These are phyloP conservation scores for Cystofilobasidium capitatum DNA, from an alignment of 768 basidiomycete species.

Conservation along the genomic window DNA sequence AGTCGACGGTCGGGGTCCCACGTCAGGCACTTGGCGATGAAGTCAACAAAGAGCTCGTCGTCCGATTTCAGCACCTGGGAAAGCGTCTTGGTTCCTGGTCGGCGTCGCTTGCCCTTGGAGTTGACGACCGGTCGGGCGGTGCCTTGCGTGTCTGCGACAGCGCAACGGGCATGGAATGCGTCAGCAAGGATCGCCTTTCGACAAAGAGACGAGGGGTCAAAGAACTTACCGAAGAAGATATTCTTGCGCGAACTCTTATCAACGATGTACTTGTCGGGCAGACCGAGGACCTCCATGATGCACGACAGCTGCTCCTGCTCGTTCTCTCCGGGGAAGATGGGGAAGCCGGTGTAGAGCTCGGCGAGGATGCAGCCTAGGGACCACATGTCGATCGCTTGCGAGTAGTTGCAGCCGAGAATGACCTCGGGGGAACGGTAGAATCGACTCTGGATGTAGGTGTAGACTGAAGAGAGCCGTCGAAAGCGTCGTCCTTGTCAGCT, in stretches of 20 bases:
- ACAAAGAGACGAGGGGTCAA: background rate
- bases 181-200: no score
- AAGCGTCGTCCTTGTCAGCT: background rate
- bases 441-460: constrained; percentile 98
- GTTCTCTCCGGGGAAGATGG: constrained; percentile 98
- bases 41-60: constrained; percentile 92
- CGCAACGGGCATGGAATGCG: background rate
- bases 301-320: constrained; percentile 96
- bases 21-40: constrained; percentile 88
- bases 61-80: constrained; percentile 80
- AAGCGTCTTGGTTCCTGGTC: constrained; percentile 83
- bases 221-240: constrained; percentile 78
- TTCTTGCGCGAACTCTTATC: constrained; percentile 88
- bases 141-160: constrained; percentile 70
- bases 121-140: constrained; percentile 86
- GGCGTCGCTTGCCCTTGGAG: constrained; percentile 84
- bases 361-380: constrained; percentile 96
- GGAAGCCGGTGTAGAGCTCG: constrained; percentile 92
- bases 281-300: constrained; percentile 97
- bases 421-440: constrained; percentile 99
- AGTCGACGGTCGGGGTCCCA: constrained; percentile 97
- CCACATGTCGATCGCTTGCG: constrained; percentile 75
- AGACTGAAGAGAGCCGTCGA: constrained; percentile 51
- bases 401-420: constrained; percentile 94
- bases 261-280: constrained; percentile 89